A percentile compares a stretch with the other conserved stretches of the same genome.
These are phyloP conservation scores for Fusarium musae DNA, from an alignment of 2,329 filamentous ascomycete species.

Conservation along the genomic window DNA sequence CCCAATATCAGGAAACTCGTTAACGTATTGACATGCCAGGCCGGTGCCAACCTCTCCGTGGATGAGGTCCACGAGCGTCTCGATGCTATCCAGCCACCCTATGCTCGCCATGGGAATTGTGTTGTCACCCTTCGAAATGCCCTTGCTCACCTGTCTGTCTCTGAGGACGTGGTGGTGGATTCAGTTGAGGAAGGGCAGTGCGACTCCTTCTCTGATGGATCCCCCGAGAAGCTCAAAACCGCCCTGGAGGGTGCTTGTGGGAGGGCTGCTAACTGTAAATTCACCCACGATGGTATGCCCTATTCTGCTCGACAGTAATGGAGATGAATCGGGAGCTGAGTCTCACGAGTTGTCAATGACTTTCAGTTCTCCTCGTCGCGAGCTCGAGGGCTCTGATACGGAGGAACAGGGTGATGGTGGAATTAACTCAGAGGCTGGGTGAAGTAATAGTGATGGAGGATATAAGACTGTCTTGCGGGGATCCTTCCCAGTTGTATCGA, in stretches of 20 bases:
- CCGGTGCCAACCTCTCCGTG: fast-evolving
- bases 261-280: too few species aligned
- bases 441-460: too few species aligned
- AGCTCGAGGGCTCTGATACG: not conserved
- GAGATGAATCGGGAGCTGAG: too few species aligned
- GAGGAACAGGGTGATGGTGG: not conserved
- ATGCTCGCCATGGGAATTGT: not conserved
- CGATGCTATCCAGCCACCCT: not conserved
- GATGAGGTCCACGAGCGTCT: not conserved
- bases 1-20: too few species aligned
- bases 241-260: too few species aligned
- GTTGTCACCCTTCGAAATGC: not conserved
- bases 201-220: too few species aligned
- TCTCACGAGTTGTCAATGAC: too few species aligned
- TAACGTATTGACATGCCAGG: not conserved
- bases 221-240: too few species aligned
- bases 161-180: not conserved
- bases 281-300: not conserved
- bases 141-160: not conserved
- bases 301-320: too few species aligned
- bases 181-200: not conserved
- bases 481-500: too few species aligned
- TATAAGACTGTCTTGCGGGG: not conserved
- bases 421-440: too few species aligned
- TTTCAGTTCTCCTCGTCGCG: too few species aligned